Evolutionary conservation across 139 green algal species (phyloP).

Genomic region (Trebouxia sp.): DNA sequence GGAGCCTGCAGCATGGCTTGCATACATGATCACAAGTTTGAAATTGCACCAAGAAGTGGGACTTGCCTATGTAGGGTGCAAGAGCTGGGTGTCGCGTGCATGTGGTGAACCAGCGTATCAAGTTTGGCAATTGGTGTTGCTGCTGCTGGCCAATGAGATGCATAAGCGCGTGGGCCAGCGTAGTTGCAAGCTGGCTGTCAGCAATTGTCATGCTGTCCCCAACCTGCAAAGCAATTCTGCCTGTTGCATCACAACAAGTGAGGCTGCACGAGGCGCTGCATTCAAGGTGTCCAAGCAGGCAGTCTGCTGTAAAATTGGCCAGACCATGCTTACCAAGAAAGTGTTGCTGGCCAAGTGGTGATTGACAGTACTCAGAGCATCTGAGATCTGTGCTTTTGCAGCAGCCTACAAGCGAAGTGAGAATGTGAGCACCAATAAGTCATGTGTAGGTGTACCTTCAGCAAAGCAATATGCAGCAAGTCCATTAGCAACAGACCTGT

Average conservation of each 20-base stretch:
- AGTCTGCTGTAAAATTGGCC: background rate
- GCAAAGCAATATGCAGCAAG: background rate
- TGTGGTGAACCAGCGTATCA: conserved; percentile 18
- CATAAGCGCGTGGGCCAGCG: background rate
- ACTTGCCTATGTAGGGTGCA: background rate
- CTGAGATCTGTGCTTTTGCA: conserved; percentile 2
- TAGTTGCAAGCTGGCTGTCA: conserved; percentile 18
- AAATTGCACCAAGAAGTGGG: background rate
- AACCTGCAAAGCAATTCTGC: conserved; percentile 20
- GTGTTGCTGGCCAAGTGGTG: background rate
- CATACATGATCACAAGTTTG: background rate
- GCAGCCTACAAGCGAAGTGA: background rate
- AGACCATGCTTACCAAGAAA: conserved; percentile 4
- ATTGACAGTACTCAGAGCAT: background rate
- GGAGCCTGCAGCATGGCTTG: background rate
- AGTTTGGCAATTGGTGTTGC: conserved; percentile 10
- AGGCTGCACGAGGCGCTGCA: too few relatives aligned
- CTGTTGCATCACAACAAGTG: background rate
- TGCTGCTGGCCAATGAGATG: conserved; percentile 15
- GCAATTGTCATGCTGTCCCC: conserved; percentile 17
- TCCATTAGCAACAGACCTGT: background rate
- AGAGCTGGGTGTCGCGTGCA: conserved; percentile 6
- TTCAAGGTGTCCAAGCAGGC: too few relatives aligned
- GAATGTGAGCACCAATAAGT: too few relatives aligned
- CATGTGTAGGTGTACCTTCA: background rate